These are phyloP conservation scores for Boletus rufocinnamomeus DNA, from an alignment of 768 basidiomycete genomes.

Conservation along the genomic window DNA sequence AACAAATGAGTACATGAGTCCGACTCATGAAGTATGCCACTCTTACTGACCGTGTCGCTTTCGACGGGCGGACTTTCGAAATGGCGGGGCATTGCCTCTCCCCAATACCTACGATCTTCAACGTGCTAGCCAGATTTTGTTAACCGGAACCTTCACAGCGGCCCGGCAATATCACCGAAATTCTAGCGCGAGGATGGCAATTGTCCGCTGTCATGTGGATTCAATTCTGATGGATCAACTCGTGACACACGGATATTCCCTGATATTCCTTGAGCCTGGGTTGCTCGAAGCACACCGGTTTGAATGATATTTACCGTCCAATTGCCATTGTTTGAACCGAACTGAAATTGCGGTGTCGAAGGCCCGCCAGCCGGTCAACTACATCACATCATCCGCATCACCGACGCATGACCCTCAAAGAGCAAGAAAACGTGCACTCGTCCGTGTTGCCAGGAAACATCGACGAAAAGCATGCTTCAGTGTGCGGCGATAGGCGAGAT, in stretches of 20 bases:
- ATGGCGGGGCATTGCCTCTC: too few relatives aligned
- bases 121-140: neutral
- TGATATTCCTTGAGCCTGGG: neutral
- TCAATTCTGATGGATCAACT: neutral
- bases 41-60: too few relatives aligned
- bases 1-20: too few relatives aligned
- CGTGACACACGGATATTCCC: neutral
- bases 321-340: neutral
- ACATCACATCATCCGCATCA: neutral
- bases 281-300: neutral
- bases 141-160: neutral
- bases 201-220: neutral
- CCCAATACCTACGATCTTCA: neutral
- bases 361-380: too few relatives aligned
- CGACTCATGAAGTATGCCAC: too few relatives aligned
- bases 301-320: neutral
- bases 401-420: conserved; percentile 2
- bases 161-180: neutral
- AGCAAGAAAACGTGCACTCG: neutral
- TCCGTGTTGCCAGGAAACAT: neutral
- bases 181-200: neutral
- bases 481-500: conserved; percentile 45
- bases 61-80: too few relatives aligned
- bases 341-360: too few relatives aligned
- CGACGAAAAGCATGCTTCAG: conserved; percentile 10